Conservation (phyloP, 139 green algal genomes). For the Parachlorella kessleri region DNA sequence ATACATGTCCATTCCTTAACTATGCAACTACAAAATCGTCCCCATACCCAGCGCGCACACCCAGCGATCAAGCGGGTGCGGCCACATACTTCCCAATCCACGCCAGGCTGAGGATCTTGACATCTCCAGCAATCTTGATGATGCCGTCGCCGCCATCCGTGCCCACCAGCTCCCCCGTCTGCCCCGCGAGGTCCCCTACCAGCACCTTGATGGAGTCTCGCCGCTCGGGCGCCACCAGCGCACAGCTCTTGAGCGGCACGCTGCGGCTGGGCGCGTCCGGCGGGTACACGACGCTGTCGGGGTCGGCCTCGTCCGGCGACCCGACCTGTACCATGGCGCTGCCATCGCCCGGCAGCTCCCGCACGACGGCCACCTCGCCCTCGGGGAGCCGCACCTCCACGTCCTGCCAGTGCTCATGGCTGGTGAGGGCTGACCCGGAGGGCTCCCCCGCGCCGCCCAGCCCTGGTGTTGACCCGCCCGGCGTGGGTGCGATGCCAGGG, state of each 20-base stretch:
- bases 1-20: no score
- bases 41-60: no score
- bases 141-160: constrained; percentile 50
- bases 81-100: constrained; percentile 1
- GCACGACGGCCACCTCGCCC: constrained; percentile 18
- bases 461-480: background rate
- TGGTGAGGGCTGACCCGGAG: background rate
- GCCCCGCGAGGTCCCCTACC: constrained; percentile 32
- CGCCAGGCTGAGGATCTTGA: constrained; percentile 43
- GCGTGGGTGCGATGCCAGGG: constrained; percentile 7
- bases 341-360: constrained; percentile 14
- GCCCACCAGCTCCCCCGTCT: constrained; percentile 46
- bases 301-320: background rate
- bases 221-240: constrained; percentile 7
- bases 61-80: no score
- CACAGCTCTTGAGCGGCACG: background rate
- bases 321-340: constrained; percentile 23
- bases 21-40: no score
- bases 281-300: background rate
- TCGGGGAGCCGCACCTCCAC: constrained; percentile 19
- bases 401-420: constrained; percentile 25
- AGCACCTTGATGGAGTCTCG: constrained; percentile 32
- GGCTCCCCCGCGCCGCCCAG: background rate
- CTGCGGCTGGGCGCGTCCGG: background rate
- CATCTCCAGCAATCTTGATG: constrained; percentile 49